Base-by-base conservation (phyloP, 2,329 filamentous ascomycete species). In the Pseudocercospora fijiensis region DNA sequence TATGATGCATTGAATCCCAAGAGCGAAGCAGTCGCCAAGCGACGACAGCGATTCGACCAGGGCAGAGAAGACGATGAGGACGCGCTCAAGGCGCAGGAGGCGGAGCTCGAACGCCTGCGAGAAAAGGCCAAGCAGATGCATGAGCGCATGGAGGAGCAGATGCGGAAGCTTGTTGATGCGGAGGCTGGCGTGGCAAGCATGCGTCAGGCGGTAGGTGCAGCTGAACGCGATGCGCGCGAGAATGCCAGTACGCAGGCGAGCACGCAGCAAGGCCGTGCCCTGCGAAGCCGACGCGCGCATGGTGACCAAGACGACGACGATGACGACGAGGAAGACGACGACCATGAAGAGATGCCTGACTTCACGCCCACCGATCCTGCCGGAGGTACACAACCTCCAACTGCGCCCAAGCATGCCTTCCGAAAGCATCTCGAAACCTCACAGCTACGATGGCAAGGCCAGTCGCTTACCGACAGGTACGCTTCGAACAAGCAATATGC, bases 401-500 rank as follows among this genome's bases (percentile, higher is more conserved):
- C 73, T 3, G 74, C 77, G 13, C 71, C 76, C 0, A 72, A 72
- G 33, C 73, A 78, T 20, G 59, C 77, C 18, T 82, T 80, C 71
- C 66, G 64, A 13, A 70, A 74, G 27, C 73, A 74, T 11, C 65
- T 80, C 58, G 67, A 80, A 11, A 76, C 74, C 24, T 75, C 79
- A 20, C 80, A 79, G 61, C 78, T 80, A 53, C 74, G 76, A 1
- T 82, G 81, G 67, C 78, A 79, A 5, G 76, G 76, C 10, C 71
- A 73, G 7, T 76, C 74, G 4, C 69, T 78, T 26, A 66, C 62
- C 0, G 72, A 71, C 0, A 77, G 84, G 62, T 90, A 90, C 72
- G 80, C 84, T 4, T 77, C 79, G 8, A 81, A 89, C 71, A 85
- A 88, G 68, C 78, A 81, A 58, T 90, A 90, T 75, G 78, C 81